Conservation (phyloP, 352 stramenopile species). For the Pythium chondricola region DNA sequence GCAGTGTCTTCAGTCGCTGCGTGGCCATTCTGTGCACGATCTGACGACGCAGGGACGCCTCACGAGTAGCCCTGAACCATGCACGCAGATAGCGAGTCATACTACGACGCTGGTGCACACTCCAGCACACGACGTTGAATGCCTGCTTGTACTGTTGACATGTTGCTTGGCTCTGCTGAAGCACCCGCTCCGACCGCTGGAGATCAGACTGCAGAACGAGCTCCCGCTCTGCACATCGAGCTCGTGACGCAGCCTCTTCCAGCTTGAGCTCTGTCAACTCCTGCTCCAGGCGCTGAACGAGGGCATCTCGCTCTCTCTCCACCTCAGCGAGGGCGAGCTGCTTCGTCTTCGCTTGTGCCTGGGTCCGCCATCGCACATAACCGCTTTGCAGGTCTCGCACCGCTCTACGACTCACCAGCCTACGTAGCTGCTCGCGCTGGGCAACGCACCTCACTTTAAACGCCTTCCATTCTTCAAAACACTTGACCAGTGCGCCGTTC, state of each 20-base stretch:
- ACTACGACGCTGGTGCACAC: background rate
- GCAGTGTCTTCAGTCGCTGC: no score
- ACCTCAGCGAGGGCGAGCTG: conserved; percentile 2
- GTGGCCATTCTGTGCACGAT: background rate
- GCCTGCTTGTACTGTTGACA: conserved; percentile 8
- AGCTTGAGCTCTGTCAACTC: conserved; percentile 1
- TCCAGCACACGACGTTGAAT: background rate
- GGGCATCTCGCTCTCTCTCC: background rate
- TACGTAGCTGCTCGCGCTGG: conserved; percentile 17
- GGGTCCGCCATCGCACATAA: conserved; percentile 28
- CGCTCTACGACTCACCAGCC: conserved; percentile 22
- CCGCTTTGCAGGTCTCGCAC: conserved; percentile 8
- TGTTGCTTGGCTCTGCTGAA: background rate
- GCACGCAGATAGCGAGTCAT: background rate
- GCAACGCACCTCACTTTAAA: conserved; percentile 4
- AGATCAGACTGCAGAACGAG: background rate
- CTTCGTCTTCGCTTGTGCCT: conserved; percentile 23
- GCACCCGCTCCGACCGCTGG: background rate
- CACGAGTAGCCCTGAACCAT: background rate
- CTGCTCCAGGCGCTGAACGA: conserved; percentile 1
- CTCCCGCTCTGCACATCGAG: conserved; percentile 5
- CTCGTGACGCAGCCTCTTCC: background rate
- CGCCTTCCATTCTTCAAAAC: conserved; percentile 26
- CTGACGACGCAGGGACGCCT: background rate
- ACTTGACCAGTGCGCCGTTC: conserved; percentile 16